Percentiles rank a stretch among this genome's conserved stretches.
Evolutionary conservation across 495 filamentous ascomycete species (phyloP).

Genomic region (Hamigera avellanea): DNA sequence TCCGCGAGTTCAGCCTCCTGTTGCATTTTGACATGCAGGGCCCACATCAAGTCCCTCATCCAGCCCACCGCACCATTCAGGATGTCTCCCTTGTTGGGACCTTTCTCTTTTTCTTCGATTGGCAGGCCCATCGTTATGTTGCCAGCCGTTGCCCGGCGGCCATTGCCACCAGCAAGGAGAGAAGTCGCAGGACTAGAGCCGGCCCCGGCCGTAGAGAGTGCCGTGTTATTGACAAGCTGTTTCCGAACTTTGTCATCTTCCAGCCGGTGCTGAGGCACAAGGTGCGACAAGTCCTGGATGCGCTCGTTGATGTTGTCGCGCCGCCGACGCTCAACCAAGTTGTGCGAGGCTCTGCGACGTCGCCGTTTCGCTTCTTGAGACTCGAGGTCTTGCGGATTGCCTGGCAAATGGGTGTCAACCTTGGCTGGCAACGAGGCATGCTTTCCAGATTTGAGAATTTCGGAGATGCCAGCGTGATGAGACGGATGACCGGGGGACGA

Average conservation of each 20-base stretch:
- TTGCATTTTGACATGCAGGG: slow-evolving; percentile 72
- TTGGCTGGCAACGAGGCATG: slow-evolving; percentile 61
- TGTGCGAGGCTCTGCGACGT: slow-evolving; percentile 85
- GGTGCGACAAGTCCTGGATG: slow-evolving; percentile 88
- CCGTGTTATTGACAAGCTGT: slow-evolving; percentile 79
- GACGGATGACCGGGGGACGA: slow-evolving; percentile 50
- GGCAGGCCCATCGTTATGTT: slow-evolving; percentile 86
- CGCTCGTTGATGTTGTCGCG: slow-evolving; percentile 98
- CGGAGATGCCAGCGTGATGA: slow-evolving; percentile 54
- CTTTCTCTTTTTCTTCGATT: slow-evolving; percentile 95
- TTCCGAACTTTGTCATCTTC: slow-evolving; percentile 97
- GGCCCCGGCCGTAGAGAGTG: slow-evolving; percentile 68
- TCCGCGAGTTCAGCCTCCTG: slow-evolving; percentile 78
- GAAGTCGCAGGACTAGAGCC: slow-evolving; percentile 71
- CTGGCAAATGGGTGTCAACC: slow-evolving; percentile 45
- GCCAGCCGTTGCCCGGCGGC: slow-evolving; percentile 68
- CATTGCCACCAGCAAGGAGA: slow-evolving; percentile 71
- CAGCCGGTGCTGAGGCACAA: slow-evolving; percentile 84
- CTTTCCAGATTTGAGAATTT: slow-evolving; percentile 56
- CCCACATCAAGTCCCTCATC: slow-evolving; percentile 97
- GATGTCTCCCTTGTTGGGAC: slow-evolving; percentile 97
- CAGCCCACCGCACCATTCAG: slow-evolving; percentile 94
- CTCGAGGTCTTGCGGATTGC: slow-evolving; percentile 42
- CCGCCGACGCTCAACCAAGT: slow-evolving; percentile 85
- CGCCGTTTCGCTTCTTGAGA: slow-evolving; percentile 89